phyloP scores from a whole-genome alignment of 805 yeast species.

The Candida parachauliodes region DNA sequence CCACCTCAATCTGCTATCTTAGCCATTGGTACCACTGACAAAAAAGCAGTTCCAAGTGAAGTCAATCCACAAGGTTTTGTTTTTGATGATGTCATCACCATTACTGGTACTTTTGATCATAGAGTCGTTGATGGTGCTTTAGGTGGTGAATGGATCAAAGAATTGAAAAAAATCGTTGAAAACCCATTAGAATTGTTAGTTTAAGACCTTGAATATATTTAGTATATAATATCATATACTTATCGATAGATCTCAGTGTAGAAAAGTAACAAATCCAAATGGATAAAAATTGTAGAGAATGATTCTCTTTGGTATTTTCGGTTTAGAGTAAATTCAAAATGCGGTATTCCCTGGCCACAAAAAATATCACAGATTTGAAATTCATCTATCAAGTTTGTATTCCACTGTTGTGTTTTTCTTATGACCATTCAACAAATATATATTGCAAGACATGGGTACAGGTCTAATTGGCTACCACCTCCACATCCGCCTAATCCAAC shows the following conservation, averaged over 20 bases:
- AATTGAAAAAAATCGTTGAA: slow-evolving; percentile 85
- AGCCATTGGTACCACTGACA: slow-evolving; percentile 91
- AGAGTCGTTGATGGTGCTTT: slow-evolving; percentile 96
- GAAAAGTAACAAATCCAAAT: too few relatives aligned
- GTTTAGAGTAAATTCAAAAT: too few relatives aligned
- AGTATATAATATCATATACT: slow-evolving; percentile 1
- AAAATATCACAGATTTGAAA: too few relatives aligned
- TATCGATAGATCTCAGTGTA: too few relatives aligned
- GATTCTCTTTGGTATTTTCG: too few relatives aligned
- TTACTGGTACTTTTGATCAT: slow-evolving; percentile 98
- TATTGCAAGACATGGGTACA: slow-evolving; percentile 82
- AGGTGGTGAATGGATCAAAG: slow-evolving; percentile 96
- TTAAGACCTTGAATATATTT: slow-evolving; percentile 37
- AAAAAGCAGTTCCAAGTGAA: slow-evolving; percentile 89
- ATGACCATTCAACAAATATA: slow-evolving; percentile 55
- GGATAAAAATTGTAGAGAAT: too few relatives aligned
- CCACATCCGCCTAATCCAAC: slow-evolving; percentile 84
- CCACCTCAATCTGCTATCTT: slow-evolving; percentile 95
- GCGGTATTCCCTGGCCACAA: too few relatives aligned
- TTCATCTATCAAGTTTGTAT: too few relatives aligned
- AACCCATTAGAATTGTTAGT: slow-evolving; percentile 92
- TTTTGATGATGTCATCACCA: slow-evolving; percentile 84
- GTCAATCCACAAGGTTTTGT: slow-evolving; percentile 88
- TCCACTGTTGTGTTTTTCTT: too few relatives aligned
- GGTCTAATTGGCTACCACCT: slow-evolving; percentile 76